Percentiles rank a stretch among this genome's conserved stretches.
Conservation (phyloP, 1,284 basidiomycete genomes). For the Pseudozyma hubeiensis region DNA sequence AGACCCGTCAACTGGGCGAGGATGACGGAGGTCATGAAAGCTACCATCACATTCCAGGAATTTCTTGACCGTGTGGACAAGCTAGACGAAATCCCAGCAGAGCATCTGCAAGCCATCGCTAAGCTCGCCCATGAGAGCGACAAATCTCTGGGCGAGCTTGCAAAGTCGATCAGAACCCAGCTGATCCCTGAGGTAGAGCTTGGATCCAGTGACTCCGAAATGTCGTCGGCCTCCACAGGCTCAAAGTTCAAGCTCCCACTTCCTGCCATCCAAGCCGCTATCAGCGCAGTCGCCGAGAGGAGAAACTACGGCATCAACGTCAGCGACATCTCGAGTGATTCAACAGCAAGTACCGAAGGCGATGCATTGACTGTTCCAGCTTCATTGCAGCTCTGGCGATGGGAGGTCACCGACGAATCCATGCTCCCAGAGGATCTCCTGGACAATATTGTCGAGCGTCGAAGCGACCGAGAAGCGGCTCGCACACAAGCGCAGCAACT, state of each 20-base stretch:
- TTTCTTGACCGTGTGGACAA: slow-evolving; percentile 42
- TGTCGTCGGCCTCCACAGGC: slow-evolving; percentile 12
- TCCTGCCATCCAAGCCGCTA: slow-evolving; percentile 42
- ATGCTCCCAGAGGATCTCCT: slow-evolving; percentile 79
- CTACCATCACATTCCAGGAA: slow-evolving; percentile 55
- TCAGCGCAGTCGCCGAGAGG: slow-evolving; percentile 52
- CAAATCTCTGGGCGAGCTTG: slow-evolving; percentile 53
- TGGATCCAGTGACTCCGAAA: slow-evolving; percentile 35
- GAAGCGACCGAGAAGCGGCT: slow-evolving; percentile 78
- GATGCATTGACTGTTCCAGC: slow-evolving; percentile 23
- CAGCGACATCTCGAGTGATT: slow-evolving; percentile 4
- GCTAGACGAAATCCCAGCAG: slow-evolving; percentile 75
- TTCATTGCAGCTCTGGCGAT: slow-evolving; percentile 81
- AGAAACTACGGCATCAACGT: slow-evolving; percentile 60
- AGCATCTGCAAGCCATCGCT: slow-evolving; percentile 79
- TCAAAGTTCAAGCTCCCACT: slow-evolving; percentile 40
- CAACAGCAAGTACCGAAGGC: slow-evolving; percentile 9
- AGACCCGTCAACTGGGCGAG: slow-evolving; percentile 80
- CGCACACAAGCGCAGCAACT: slow-evolving; percentile 35
- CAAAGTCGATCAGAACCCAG: slow-evolving; percentile 46
- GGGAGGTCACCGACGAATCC: slow-evolving; percentile 79
- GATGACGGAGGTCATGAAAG: slow-evolving; percentile 78
- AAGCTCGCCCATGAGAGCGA: slow-evolving; percentile 76
- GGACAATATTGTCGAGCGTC: slow-evolving; percentile 77
- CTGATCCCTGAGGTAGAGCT: slow-evolving; percentile 57